Evolutionary conservation across 164 flowering plant genomes (phyloP).

Genomic region (Tetrastigma voinierianum): DNA sequence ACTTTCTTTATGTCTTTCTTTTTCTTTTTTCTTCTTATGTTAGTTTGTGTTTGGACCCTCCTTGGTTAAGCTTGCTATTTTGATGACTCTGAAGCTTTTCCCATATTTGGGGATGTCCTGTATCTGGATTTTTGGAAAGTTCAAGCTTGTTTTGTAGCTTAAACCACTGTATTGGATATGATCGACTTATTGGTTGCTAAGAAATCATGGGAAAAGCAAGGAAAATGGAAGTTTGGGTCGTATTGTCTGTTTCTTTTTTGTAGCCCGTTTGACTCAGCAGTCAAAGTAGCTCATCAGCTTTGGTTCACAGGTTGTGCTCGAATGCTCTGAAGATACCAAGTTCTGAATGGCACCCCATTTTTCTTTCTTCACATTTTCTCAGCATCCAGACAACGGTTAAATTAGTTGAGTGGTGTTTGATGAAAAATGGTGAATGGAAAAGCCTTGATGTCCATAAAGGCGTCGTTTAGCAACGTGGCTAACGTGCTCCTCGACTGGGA

Average conservation of each 20-base stretch:
- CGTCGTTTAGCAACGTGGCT: slow-evolving; percentile 70
- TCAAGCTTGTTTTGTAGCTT: slow-evolving; percentile 6
- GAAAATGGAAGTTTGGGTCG: background rate
- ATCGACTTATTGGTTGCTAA: background rate
- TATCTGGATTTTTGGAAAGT: background rate
- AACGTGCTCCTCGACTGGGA: slow-evolving; percentile 87
- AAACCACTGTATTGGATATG: background rate
- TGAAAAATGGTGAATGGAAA: slow-evolving; percentile 42
- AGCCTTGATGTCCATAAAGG: slow-evolving; percentile 68
- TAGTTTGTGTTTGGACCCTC: background rate
- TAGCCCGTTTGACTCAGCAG: too few relatives aligned
- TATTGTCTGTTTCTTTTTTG: background rate
- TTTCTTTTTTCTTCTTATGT: background rate
- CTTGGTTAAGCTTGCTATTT: background rate
- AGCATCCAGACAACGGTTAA: background rate
- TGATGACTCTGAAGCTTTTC: background rate
- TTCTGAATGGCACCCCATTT: background rate
- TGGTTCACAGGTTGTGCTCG: too few relatives aligned
- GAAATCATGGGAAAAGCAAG: background rate
- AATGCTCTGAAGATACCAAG: too few relatives aligned
- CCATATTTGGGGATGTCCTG: background rate
- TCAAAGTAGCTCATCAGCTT: too few relatives aligned
- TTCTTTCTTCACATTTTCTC: background rate
- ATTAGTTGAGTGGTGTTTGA: background rate
- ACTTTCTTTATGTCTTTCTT: background rate